These are phyloP conservation scores for Solanum gandarillasii DNA, from an alignment of 257 asterid species.

Conservation along the genomic window DNA sequence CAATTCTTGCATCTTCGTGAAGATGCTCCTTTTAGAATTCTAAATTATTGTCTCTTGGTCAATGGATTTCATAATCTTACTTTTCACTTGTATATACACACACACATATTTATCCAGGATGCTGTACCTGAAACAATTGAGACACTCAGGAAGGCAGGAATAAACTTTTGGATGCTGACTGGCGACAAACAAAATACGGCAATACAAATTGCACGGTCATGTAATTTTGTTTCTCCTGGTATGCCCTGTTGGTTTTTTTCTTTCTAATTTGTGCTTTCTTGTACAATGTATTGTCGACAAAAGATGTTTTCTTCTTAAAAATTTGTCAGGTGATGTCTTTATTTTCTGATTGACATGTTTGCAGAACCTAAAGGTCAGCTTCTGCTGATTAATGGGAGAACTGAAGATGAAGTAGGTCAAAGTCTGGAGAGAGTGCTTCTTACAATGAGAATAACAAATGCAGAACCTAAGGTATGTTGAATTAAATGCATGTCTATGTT, in stretches of 20 bases:
- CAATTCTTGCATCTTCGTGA: not conserved
- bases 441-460: constrained; percentile 81
- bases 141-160: constrained; percentile 88
- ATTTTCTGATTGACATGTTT: constrained; percentile 13
- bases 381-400: constrained; percentile 80
- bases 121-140: constrained; percentile 95
- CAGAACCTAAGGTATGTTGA: constrained; percentile 74
- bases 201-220: constrained; percentile 92
- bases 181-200: constrained; percentile 98
- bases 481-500: not conserved
- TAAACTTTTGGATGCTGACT: constrained; percentile 98
- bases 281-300: not conserved
- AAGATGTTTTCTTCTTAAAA: constrained; percentile 8
- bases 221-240: constrained; percentile 98
- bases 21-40: not conserved
- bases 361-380: constrained; percentile 99
- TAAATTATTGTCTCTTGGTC: constrained; percentile 3
- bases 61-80: constrained; percentile 1
- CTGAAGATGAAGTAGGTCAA: constrained; percentile 83
- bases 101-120: constrained; percentile 44
- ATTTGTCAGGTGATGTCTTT: not conserved
- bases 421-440: constrained; percentile 92
- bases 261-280: not conserved
- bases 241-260: not conserved
- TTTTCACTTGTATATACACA: not conserved